Base-by-base conservation (phyloP, 2,329 filamentous ascomycete genomes). In the Curvularia verruculosa region DNA sequence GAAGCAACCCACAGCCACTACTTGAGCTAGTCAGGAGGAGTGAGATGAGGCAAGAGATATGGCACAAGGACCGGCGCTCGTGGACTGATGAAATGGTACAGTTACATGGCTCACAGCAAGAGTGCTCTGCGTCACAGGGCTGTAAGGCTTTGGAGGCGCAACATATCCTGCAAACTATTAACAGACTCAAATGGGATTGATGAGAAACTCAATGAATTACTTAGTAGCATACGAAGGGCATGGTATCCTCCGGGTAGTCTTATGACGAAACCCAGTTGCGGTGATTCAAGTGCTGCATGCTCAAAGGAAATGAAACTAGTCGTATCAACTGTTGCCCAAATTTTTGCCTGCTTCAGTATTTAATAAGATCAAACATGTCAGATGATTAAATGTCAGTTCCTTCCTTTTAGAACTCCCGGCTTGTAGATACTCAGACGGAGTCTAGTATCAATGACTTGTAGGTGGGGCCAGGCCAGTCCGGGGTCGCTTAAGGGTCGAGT, bases 21-120 rank as follows among this genome's bases (percentile, higher is more conserved):
- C 56, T 73, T 44, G 67, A 64, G 2, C 52, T 82, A 18, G 56
- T 80, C 4, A 65, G 74, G 23, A 69, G 75, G 52, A 73, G 79
- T 63, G 76, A 80, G 61, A 55, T 73, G 24, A 67, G 81, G 57
- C 81, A 83, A 63, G 28, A 67, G 28, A 68, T 43, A 21, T 82
- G 79, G 79, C 80, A 82, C 65, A 57, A 15, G 0, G 56, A 68
- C 13, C 19, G 24, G 18, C 28, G 49, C 7, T 56, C 56, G 13
- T 44, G 66, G 29, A 43, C 31, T 7, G 62, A 64, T 36, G 69
- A 74, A 49, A 58, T 64, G 52, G 52, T 31, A 44, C 58, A 56
- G 21, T 31, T 74, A 3, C 70, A 68, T 61, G 64, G 64, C 1
- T 34, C 10, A 3, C 37, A 49, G 19, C 49, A 51, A 8, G 52